Base-by-base conservation (phyloP, 441 rosid genomes). In the Raphanus hybrid region DNA sequence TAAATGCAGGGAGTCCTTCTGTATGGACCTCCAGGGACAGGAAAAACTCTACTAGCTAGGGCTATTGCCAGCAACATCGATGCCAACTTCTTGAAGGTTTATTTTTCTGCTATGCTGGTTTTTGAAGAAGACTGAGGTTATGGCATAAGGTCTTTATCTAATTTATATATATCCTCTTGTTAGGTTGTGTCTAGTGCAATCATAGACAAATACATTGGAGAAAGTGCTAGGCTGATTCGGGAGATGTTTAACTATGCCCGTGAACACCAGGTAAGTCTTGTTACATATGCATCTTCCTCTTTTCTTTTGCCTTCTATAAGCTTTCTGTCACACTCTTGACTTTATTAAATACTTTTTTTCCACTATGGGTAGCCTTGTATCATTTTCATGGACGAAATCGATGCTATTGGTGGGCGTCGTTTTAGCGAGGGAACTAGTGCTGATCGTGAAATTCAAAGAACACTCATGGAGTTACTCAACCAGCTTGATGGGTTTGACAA, bases 211-310 rank as follows among this genome's bases (percentile, higher is more conserved):
- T 96, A 96, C 79, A 92, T 96, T 57, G 99, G 99, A 62, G 98
- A 96, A 84, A 96, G 99, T 87, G 99, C 97, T 7, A 86, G 97
- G 81, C 78, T 96, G 82, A 96, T 96, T 59, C 81, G 98, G 63
- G 99, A 96, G 82, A 96, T 93, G 97, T 94, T 96, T 83, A 92
- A 95, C 70, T 93, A 93, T 84, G 99, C 98, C 23, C 97, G 98
- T 77, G 97, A 96, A 70, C 99, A 96, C 78, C 97, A 96, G 78
- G 99, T 92, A 78, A 82, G 85, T 54, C 15, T 65, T 58, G 61
- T 9, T 76, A 29, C 29, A 26, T 65, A 50, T 62, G 39, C 43
- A 10, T 70, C 61, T 69, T 27, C 34, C 34, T 12, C 23, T 14
- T 48, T 7, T 65, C 34, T 29, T 29, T 29, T 29, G 34, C 34